Percentiles rank a stretch among this genome's conserved stretches.
phyloP scores from a whole-genome alignment of 257 asterid genomes.

The Primulina eburnea region DNA sequence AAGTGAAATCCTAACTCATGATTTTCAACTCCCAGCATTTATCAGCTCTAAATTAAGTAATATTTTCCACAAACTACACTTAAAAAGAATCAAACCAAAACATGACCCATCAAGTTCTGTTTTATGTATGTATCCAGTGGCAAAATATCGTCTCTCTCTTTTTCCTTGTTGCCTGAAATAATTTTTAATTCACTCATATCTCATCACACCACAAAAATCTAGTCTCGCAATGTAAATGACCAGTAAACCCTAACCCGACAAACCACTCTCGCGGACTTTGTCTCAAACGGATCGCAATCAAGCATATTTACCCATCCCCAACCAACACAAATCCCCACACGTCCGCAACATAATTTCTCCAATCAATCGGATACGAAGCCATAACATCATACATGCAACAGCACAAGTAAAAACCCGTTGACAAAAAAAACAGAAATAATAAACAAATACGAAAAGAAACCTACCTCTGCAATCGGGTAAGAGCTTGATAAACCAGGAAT shows the following conservation, averaged over 20 bases:
- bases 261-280: neutral
- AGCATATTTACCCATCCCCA: neutral
- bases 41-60: too few relatives aligned
- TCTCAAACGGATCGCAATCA: neutral
- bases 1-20: too few relatives aligned
- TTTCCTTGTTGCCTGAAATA: too few relatives aligned
- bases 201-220: neutral
- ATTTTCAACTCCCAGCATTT: too few relatives aligned
- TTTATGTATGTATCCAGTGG: too few relatives aligned
- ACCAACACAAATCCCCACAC: neutral
- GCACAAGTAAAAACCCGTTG: conserved; percentile 15
- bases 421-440: neutral
- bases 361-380: neutral
- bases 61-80: too few relatives aligned
- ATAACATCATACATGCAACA: neutral
- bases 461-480: conserved; percentile 74
- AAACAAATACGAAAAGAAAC: neutral
- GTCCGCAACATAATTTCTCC: neutral
- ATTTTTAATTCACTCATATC: neutral
- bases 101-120: too few relatives aligned
- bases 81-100: too few relatives aligned
- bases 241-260: neutral
- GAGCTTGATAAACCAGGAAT: conserved; percentile 90
- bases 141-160: too few relatives aligned
- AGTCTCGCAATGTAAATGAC: neutral